A percentile compares a stretch with the other conserved stretches of the same genome.
Conservation (phyloP, 768 basidiomycete genomes). For the Mycena rebaudengoi region DNA sequence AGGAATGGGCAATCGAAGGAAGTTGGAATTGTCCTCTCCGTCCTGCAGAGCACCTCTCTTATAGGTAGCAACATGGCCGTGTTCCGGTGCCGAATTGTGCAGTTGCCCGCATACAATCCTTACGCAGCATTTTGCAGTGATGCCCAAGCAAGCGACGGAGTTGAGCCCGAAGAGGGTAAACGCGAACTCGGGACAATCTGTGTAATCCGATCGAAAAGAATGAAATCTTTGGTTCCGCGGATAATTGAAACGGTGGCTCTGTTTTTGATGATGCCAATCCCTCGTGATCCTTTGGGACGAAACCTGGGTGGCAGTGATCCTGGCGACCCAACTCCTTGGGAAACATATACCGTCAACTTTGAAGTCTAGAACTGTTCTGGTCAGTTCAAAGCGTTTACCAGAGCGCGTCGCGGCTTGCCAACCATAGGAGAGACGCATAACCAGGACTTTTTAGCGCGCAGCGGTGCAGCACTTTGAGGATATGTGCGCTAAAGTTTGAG, state of each 20-base stretch:
- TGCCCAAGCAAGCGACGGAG: constrained; percentile 17
- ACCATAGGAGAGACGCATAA: too few relatives aligned
- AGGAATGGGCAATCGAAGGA: not conserved
- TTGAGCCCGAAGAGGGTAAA: constrained; percentile 23
- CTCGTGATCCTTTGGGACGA: constrained; percentile 4
- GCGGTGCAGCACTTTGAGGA: too few relatives aligned
- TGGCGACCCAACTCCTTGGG: constrained; percentile 22
- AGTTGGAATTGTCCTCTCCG: constrained; percentile 13
- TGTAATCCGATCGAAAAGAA: constrained; percentile 6
- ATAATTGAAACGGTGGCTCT: constrained; percentile 19
- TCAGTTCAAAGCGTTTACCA: not conserved
- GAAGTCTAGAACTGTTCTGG: constrained; percentile 14
- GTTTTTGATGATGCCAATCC: constrained; percentile 11
- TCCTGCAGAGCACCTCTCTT: constrained; percentile 8
- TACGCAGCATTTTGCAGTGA: constrained; percentile 15
- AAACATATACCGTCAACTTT: constrained; percentile 8
- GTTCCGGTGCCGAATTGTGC: constrained; percentile 2
- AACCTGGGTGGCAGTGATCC: constrained; percentile 13
- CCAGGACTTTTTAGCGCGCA: too few relatives aligned
- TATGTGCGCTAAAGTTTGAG: too few relatives aligned
- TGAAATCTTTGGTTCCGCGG: constrained; percentile 25
- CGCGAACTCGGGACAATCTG: constrained; percentile 9
- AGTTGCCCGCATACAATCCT: constrained; percentile 5
- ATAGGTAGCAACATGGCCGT: constrained; percentile 4
- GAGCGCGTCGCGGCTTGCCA: too few relatives aligned